Conservation (phyloP, 768 basidiomycete genomes). For the Boletellus emodensis region DNA sequence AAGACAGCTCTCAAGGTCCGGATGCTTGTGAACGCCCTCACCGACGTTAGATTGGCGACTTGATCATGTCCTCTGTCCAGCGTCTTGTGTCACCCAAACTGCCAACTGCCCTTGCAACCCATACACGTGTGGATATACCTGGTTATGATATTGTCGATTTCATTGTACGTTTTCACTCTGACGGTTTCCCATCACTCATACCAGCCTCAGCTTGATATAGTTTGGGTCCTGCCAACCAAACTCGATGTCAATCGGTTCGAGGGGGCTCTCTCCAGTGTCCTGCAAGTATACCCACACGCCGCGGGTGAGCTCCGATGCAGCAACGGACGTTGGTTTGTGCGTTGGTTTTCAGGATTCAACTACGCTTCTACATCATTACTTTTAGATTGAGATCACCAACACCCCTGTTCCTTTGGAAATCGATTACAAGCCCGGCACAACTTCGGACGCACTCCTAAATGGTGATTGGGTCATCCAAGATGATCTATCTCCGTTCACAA, state of each 20-base stretch:
- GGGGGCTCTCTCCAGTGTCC: constrained; percentile 18
- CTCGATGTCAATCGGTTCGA: constrained; percentile 18
- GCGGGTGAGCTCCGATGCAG: constrained; percentile 18
- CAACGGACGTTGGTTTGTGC: constrained; percentile 17
- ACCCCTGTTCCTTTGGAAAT: constrained; percentile 14
- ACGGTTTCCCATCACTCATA: constrained; percentile 1
- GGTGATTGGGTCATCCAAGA: constrained; percentile 29
- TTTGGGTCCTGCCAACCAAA: constrained; percentile 16
- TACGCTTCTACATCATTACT: background rate
- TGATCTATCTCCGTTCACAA: constrained; percentile 18
- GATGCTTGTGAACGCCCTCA: too few species aligned
- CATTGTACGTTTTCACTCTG: constrained; percentile 8
- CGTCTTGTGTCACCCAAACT: constrained; percentile 17
- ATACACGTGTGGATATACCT: constrained; percentile 14
- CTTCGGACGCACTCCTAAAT: constrained; percentile 9
- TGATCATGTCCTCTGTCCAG: constrained; percentile 14
- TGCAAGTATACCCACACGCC: constrained; percentile 26
- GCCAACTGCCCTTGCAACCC: constrained; percentile 11
- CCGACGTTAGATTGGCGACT: too few species aligned
- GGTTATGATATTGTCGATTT: constrained; percentile 22
- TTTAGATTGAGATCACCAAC: constrained; percentile 24
- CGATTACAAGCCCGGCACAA: constrained; percentile 5
- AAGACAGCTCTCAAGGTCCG: too few species aligned
- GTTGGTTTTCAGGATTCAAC: background rate
- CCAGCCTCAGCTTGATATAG: constrained; percentile 11